Evolutionary conservation across 2,329 filamentous ascomycete species (phyloP).

Genomic region (Trichoderma hamatum): DNA sequence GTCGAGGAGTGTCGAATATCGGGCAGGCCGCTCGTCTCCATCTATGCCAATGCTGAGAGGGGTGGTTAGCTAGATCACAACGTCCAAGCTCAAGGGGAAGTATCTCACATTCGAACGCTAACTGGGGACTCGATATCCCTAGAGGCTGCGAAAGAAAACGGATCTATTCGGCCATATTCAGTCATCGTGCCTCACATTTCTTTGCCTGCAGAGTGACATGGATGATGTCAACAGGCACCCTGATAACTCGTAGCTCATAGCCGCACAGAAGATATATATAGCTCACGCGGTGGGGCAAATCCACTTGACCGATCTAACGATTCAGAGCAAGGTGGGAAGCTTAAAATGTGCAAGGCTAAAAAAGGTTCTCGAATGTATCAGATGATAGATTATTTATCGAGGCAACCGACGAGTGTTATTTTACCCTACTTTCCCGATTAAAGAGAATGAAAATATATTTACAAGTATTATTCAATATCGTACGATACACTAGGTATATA

Average conservation of each 20-base stretch:
- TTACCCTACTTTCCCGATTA: not conserved
- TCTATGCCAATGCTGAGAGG: constrained; percentile 51
- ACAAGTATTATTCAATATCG: no score
- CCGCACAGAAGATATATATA: not conserved
- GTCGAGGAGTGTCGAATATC: constrained; percentile 71
- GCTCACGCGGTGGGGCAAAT: not conserved
- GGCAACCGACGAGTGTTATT: not conserved
- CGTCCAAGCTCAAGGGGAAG: not conserved
- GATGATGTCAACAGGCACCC: not conserved
- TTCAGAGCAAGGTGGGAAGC: not conserved
- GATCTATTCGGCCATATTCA: constrained; percentile 71
- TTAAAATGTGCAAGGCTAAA: not conserved
- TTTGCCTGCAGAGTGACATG: not conserved
- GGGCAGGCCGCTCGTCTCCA: constrained; percentile 47
- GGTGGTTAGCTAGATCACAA: constrained; percentile 30
- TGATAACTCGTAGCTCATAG: not conserved
- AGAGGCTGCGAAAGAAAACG: constrained; percentile 93
- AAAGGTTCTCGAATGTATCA: not conserved
- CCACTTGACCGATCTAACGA: not conserved
- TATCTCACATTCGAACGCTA: constrained; percentile 64
- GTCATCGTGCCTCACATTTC: constrained; percentile 35
- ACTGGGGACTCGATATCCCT: constrained; percentile 77
- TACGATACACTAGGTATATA: no score
- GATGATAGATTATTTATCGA: not conserved
- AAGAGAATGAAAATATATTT: no score